These are phyloP conservation scores for Globisporangium apiculatum DNA, from an alignment of 352 stramenopile genomes.

Conservation along the genomic window DNA sequence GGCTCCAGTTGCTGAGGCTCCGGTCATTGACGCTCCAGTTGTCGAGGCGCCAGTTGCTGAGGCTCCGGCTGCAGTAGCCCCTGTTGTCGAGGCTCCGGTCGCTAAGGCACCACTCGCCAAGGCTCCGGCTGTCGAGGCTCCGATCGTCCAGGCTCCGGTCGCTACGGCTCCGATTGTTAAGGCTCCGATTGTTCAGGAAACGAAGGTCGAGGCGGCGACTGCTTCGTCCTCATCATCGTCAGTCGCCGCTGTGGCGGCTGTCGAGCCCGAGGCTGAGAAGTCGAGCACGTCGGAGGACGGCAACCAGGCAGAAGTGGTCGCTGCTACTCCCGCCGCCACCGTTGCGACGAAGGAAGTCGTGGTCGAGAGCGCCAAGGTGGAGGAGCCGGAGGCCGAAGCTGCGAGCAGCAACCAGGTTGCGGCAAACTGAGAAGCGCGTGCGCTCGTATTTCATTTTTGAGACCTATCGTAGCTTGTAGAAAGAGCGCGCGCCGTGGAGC, in stretches of 20 bases:
- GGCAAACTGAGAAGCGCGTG: conserved; percentile 1
- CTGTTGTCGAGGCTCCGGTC: no score
- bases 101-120: neutral
- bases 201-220: neutral
- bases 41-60: no score
- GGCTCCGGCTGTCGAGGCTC: no score
- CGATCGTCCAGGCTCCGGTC: no score
- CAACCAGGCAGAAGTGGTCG: conserved; percentile 15
- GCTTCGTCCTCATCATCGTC: neutral
- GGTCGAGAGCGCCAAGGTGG: conserved; percentile 8
- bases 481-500: neutral
- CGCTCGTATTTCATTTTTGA: neutral
- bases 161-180: no score
- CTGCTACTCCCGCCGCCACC: neutral
- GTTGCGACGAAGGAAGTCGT: conserved; percentile 14
- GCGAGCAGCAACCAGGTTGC: conserved; percentile 6
- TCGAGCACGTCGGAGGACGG: neutral
- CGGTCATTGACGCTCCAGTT: no score
- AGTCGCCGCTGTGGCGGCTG: neutral
- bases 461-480: neutral
- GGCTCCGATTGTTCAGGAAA: neutral
- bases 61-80: no score
- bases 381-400: conserved; percentile 19
- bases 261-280: neutral
- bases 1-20: no score